Conservation (phyloP, 768 basidiomycete genomes). For the Calocybe indica region DNA sequence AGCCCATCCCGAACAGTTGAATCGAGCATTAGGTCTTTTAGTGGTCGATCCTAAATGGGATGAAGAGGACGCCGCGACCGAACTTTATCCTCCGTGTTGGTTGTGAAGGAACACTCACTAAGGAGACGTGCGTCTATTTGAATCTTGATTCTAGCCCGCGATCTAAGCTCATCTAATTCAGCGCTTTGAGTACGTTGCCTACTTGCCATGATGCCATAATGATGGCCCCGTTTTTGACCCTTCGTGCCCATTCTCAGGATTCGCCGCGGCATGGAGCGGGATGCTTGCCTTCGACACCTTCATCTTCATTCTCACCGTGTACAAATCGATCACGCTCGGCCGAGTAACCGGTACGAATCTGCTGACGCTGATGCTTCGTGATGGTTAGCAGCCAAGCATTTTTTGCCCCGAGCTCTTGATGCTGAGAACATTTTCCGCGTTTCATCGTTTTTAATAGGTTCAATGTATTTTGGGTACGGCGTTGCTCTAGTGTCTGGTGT, state of each 20-base stretch:
- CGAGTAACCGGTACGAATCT: conserved; percentile 17
- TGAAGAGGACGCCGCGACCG: conserved; percentile 4
- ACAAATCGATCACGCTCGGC: conserved; percentile 26
- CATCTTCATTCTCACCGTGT: conserved; percentile 35
- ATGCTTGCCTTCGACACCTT: conserved; percentile 33
- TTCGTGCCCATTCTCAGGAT: conserved; percentile 12
- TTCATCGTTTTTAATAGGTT: conserved; percentile 17
- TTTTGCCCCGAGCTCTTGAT: background rate
- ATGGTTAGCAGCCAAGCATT: conserved; percentile 22
- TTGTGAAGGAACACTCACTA: conserved; percentile 16
- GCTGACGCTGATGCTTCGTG: conserved; percentile 29
- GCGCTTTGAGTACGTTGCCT: conserved; percentile 17
- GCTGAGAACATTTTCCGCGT: background rate
- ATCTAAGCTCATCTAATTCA: conserved; percentile 1
- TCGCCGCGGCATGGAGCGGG: conserved; percentile 31
- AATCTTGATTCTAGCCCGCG: background rate
- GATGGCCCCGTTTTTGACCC: background rate
- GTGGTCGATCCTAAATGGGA: conserved; percentile 21
- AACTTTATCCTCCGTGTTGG: conserved; percentile 15
- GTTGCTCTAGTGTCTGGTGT: background rate
- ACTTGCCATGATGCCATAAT: background rate
- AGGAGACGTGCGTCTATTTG: conserved; percentile 14
- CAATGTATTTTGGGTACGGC: conserved; percentile 32
- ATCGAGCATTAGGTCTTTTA: conserved; percentile 2
- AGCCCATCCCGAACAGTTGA: background rate